Evolutionary conservation across 495 filamentous ascomycete genomes (phyloP), one percentile per base, ranked within the genome.

Genomic region (Penicillium riverlandense): DNA sequence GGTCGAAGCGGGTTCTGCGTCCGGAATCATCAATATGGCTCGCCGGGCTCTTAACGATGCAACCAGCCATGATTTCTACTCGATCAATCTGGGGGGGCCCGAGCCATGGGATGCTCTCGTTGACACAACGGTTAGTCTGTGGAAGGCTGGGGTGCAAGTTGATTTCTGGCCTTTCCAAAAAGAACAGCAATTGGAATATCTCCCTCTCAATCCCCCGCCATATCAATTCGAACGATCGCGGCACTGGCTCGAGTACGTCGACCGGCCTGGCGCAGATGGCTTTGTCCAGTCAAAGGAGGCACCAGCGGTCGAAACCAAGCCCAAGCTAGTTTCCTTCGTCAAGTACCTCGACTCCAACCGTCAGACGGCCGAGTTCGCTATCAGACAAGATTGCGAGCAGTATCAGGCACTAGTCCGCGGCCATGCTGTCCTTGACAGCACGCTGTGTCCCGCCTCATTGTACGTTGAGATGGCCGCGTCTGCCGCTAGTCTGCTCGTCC

Each of bases 371-470:
- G 11, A 29, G 9, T 15, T 35, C 8, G 35, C 34, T 2, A 22
- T 37, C 4, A 28, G 41, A 16, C 41, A 30, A 2, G 32, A 16
- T 13, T 37, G 35, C n/a, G 37, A 40, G 1, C 22, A 32, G 11
- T 16, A 16, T 16, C 15, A 16, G 4, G 15, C 15, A 4, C 15
- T 16, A 4, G 15, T 16, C 15, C 15, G 15, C 4, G 71, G 71
- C 14, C 71, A 75, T 49, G 57, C 59, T 0, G 65, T 70, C 11
- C 38, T 57, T 11, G 57, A 51, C 10, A 48, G 66, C 30, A 37
- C 44, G 11, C 55, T 75, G 1, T 62, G 58, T 34, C 71, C 71
- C 12, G 70, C 68, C 11, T 62, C 69, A 0, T 45, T 75, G 40
- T 75, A 72, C 35, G 29, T 71, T 29, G 71, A 75, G 38, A 38